A percentile compares a stretch with the other conserved stretches of the same genome.
These are phyloP conservation scores for Hemerocallis citrina DNA, from an alignment of 106 monocot species.

Conservation along the genomic window DNA sequence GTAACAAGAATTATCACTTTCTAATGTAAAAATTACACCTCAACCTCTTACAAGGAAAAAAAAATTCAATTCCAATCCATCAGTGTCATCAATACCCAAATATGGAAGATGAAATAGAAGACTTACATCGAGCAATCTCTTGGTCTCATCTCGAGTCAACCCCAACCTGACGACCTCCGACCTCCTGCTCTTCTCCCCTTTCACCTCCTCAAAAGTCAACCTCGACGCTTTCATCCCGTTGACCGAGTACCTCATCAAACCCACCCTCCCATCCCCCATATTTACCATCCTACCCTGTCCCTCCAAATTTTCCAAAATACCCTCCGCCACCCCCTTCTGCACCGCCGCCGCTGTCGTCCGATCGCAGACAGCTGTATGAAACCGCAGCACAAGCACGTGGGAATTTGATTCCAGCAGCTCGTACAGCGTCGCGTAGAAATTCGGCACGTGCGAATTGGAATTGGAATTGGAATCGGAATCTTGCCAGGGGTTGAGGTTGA, in stretches of 20 bases:
- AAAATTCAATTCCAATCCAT: too few relatives aligned
- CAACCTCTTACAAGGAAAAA: too few relatives aligned
- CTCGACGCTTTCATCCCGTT: too few relatives aligned
- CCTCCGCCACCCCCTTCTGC: slow-evolving; percentile 27
- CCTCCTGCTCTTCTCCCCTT: slow-evolving; percentile 14
- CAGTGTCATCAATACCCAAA: too few relatives aligned
- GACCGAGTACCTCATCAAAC: slow-evolving; percentile 13
- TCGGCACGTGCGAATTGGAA: too few relatives aligned
- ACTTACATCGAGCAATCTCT: slow-evolving; percentile 36
- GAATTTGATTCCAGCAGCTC: slow-evolving; percentile 5
- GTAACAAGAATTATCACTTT: too few relatives aligned
- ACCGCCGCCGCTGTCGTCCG: slow-evolving; percentile 30
- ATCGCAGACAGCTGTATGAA: slow-evolving; percentile 54
- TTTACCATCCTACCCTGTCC: too few relatives aligned
- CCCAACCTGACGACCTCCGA: slow-evolving; percentile 33
- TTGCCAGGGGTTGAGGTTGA: slow-evolving; percentile 48
- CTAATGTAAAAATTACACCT: too few relatives aligned
- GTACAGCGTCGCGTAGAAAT: slow-evolving; percentile 36
- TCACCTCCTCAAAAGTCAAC: slow-evolving; percentile 52
- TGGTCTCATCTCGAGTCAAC: slow-evolving; percentile 20
- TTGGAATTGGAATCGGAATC: not conserved
- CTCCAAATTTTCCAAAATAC: too few relatives aligned
- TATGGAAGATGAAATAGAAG: not conserved
- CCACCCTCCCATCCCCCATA: not conserved
- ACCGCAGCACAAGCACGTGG: slow-evolving; percentile 18